These are phyloP conservation scores for Chaetomium olivaceum DNA, from an alignment of 2,329 filamentous ascomycete genomes.

Conservation along the genomic window DNA sequence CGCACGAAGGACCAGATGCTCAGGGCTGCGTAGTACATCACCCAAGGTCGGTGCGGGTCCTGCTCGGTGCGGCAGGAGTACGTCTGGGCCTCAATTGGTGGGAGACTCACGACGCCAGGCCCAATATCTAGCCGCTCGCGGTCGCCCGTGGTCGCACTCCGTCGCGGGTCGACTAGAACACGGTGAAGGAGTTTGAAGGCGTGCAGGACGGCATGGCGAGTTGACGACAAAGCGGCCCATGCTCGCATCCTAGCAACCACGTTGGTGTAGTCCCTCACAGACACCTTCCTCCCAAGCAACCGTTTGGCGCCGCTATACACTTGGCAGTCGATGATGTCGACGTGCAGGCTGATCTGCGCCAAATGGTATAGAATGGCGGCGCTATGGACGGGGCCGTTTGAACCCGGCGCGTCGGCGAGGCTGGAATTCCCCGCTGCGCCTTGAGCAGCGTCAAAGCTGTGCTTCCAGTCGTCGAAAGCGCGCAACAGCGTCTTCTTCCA, in stretches of 20 bases:
- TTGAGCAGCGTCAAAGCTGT: conserved; percentile 74
- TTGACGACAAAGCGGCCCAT: conserved; percentile 75
- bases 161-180: conserved; percentile 64
- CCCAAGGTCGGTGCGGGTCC: conserved; percentile 84
- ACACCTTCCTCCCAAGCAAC: conserved; percentile 76
- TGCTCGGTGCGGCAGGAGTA: conserved; percentile 79
- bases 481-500: conserved; percentile 76
- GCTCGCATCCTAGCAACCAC: conserved; percentile 74
- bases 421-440: conserved; percentile 39
- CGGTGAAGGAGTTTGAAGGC: conserved; percentile 77
- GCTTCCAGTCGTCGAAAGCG: conserved; percentile 86
- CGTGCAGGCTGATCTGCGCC: conserved; percentile 85
- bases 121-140: conserved; percentile 29
- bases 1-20: conserved; percentile 88
- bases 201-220: conserved; percentile 80
- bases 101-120: conserved; percentile 33
- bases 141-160: conserved; percentile 27
- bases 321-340: conserved; percentile 86
- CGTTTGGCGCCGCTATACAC: conserved; percentile 80
- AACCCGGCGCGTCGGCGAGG: conserved; percentile 46
- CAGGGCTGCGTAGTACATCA: conserved; percentile 82
- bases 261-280: conserved; percentile 70
- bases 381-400: conserved; percentile 69
- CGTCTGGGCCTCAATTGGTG: conserved; percentile 43
- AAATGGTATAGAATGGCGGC: conserved; percentile 81